Evolutionary conservation across 2,329 filamentous ascomycete genomes (phyloP), one percentile per base, ranked within the genome.

Genomic region (Stemphylium vesicarium): DNA sequence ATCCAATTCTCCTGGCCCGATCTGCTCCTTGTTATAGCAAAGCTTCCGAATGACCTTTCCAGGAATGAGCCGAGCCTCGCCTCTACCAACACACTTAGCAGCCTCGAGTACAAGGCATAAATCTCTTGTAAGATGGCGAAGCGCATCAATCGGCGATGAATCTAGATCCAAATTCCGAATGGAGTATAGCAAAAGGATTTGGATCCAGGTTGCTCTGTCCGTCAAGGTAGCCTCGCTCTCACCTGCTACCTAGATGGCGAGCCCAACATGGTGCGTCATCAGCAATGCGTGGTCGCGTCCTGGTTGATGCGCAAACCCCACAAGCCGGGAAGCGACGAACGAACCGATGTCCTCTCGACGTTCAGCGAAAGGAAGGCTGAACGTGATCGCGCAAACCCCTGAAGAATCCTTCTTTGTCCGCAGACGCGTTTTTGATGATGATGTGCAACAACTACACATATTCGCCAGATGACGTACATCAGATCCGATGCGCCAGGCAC

Each of bases 251-350:
- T 29, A 31, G 24, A 36, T 45, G 29, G 47, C n/a, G 15, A 43
- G 16, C 26, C 38, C 44, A 53, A 37, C 44, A 49, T n/a, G 50
- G 44, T 42, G 38, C 38, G 37, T 16, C 42, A 24, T 10, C 32
- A 26, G 10, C 16, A 9, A 11, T 12, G 13, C 26, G 29, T 35
- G 24, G 41, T 18, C 6, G 13, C 31, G 31, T 24, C 15, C 31
- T 24, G 41, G 11, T 16, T n/a, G n/a, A 20, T 15, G 10, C 31
- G 13, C 2, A 9, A 35, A 13, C 15, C 31, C 35, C 4, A 9
- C 18, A 24, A 9, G 10, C 7, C 18, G 20, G 13, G 22, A 22
- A 31, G 15, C 24, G 41, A 7, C 41, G 8, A 31, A 22, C 4
- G 22, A 31, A 12, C 18, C 16, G 41, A 31, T 35, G n/a, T 31